These are phyloP conservation scores for Cryptococcus sp. DNA, from an alignment of 1,284 basidiomycete species.

Conservation along the genomic window DNA sequence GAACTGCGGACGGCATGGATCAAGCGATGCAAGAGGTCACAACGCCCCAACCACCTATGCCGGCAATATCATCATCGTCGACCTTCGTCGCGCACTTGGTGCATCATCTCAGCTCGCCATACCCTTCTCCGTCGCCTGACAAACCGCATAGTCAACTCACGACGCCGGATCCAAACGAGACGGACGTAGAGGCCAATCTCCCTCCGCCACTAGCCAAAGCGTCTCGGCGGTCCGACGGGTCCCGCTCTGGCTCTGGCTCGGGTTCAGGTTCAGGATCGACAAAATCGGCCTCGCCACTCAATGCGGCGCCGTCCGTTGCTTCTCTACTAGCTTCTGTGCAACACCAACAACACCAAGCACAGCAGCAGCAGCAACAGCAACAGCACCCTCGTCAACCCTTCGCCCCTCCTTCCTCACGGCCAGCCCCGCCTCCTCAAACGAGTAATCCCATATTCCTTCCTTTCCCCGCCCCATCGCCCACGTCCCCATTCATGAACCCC, in stretches of 20 bases:
- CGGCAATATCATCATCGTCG: neutral
- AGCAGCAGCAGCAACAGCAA: neutral
- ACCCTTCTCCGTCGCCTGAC: slow-evolving; percentile 20
- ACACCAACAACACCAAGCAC: slow-evolving; percentile 1
- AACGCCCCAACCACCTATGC: neutral
- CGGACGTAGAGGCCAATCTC: slow-evolving; percentile 39
- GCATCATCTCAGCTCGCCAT: slow-evolving; percentile 7
- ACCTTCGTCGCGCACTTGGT: neutral
- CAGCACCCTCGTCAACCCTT: neutral
- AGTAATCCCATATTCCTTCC: slow-evolving; percentile 49
- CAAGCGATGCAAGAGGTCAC: slow-evolving; percentile 3
- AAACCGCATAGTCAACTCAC: neutral
- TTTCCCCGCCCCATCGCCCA: slow-evolving; percentile 51
- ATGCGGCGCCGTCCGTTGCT: slow-evolving; percentile 11
- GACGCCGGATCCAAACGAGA: slow-evolving; percentile 43
- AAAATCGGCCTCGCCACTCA: slow-evolving; percentile 5
- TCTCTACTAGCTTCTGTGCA: slow-evolving; percentile 16
- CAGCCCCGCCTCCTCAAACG: slow-evolving; percentile 23
- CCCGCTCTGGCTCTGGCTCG: neutral
- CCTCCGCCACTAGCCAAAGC: slow-evolving; percentile 41
- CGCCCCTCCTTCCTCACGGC: slow-evolving; percentile 14
- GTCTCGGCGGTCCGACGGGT: neutral
- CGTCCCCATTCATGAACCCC: slow-evolving; percentile 43
- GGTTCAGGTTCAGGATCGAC: no score
- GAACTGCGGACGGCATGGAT: slow-evolving; percentile 4